Base-by-base conservation (phyloP, 2,329 filamentous ascomycete genomes). In the Calcarisporium arbuscula region DNA sequence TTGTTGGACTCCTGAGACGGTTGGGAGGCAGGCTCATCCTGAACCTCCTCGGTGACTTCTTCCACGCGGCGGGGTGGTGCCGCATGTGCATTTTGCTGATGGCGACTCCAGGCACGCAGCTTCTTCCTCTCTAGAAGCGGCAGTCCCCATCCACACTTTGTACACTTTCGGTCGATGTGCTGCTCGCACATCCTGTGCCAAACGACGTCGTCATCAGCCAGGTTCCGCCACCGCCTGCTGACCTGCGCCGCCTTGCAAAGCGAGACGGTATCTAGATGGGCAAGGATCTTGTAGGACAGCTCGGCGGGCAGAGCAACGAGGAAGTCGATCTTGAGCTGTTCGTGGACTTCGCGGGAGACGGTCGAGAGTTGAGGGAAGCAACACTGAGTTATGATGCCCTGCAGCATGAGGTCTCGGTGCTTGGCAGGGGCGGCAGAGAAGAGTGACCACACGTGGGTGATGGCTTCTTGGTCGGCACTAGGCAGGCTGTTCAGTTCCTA, bases 131-230 rank as follows among this genome's bases (percentile, higher is more conserved):
- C 92, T 32, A 98, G 65, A 37, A 94, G 64, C 12, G 92, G 92
- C 40, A 98, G 62, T 3, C 92, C 92, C 87, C 89, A 96, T 17
- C 92, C 90, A 54, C 92, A 98, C 55, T 92, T 94, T 40, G 80
- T 89, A 58, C 89, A 95, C 56, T 94, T 94, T 41, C 87, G 72
- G 56, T 94, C 86, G 48, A 95, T 94, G 58, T 95, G 89, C 55
- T 96, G 90, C 59, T 95, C 88, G 56, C 92, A 98, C 89, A 96
- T 95, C 44, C 82, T 84, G 54, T 95, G 62, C 92, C 92, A 98
- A 5, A 98, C 90, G 8, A 94, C 84, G 57, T 98, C 90, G 53
- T 95, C 90, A 50, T 96, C 92, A n/a, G 92, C 90, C 26, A 98
- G 67, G 38, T 77, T 77, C 42, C 86, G 76, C 92, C 92, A 98